phyloP scores from a whole-genome alignment of 805 yeast genomes.

The Candida dendrica region DNA sequence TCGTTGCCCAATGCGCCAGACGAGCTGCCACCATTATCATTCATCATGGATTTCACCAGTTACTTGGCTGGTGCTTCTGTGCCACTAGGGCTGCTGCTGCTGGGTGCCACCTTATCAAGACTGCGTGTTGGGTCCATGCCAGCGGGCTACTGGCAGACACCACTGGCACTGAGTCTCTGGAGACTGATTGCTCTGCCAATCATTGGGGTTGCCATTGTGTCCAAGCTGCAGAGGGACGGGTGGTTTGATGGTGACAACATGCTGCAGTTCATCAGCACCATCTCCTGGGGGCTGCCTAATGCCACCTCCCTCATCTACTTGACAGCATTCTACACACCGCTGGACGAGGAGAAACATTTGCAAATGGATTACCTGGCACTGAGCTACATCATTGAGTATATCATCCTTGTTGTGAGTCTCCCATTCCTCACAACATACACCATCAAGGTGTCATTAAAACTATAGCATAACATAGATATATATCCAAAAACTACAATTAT shows the following conservation, averaged over 20 bases:
- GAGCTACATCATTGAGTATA: conserved; percentile 17
- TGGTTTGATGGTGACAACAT: conserved; percentile 52
- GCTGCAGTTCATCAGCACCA: conserved; percentile 65
- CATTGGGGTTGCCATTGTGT: conserved; percentile 61
- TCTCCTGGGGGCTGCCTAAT: conserved; percentile 78
- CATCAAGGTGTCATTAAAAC: conserved; percentile 4
- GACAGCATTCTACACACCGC: conserved; percentile 79
- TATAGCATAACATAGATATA: neutral
- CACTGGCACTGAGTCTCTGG: conserved; percentile 46
- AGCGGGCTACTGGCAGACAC: conserved; percentile 31
- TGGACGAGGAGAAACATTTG: conserved; percentile 11
- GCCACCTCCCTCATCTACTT: conserved; percentile 85
- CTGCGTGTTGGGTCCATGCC: conserved; percentile 47
- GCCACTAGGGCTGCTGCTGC: conserved; percentile 74
- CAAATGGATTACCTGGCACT: conserved; percentile 19
- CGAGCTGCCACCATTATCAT: conserved; percentile 74
- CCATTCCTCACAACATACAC: conserved; percentile 17
- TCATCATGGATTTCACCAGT: conserved; percentile 70
- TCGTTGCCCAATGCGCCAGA: conserved; percentile 77
- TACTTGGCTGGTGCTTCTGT: conserved; percentile 87
- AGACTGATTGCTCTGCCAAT: conserved; percentile 73
- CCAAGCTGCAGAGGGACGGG: conserved; percentile 57
- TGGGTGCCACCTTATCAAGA: conserved; percentile 88
- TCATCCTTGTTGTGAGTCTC: conserved; percentile 15
- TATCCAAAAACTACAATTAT: neutral